A percentile compares a stretch with the other conserved stretches of the same genome.
phyloP scores from a whole-genome alignment of 306 rosid genomes.

The Datisca glomerata region DNA sequence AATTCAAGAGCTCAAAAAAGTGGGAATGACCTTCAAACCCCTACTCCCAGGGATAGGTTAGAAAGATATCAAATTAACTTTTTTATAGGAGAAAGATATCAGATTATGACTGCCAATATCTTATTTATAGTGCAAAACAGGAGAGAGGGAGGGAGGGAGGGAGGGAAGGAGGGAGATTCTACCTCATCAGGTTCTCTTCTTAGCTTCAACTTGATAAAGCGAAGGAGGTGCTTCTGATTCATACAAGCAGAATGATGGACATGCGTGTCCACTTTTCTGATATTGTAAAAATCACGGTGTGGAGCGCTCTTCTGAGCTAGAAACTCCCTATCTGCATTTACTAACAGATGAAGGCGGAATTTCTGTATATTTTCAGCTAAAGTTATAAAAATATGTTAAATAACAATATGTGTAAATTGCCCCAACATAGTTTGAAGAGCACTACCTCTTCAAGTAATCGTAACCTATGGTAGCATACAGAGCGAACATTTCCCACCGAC shows the following conservation, averaged over 20 bases:
- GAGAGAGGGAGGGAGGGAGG: no score
- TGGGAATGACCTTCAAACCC: not conserved
- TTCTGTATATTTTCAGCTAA: no score
- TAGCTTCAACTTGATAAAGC: slow-evolving; percentile 72
- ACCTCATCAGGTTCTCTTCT: slow-evolving; percentile 85
- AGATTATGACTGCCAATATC: slow-evolving; percentile 97
- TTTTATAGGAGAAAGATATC: no score
- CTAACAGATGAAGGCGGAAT: slow-evolving; percentile 75
- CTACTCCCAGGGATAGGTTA: not conserved
- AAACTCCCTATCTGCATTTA: slow-evolving; percentile 61
- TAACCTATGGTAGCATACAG: slow-evolving; percentile 71
- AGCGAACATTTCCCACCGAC: slow-evolving; percentile 66
- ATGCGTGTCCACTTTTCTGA: slow-evolving; percentile 83
- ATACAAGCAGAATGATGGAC: slow-evolving; percentile 94
- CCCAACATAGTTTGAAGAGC: slow-evolving; percentile 17
- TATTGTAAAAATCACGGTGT: slow-evolving; percentile 85
- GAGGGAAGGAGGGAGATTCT: not conserved
- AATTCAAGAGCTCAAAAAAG: no score
- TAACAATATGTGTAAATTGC: no score
- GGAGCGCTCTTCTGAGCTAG: slow-evolving; percentile 70
- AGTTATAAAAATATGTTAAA: no score
- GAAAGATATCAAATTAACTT: not conserved
- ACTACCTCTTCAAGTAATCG: slow-evolving; percentile 80
- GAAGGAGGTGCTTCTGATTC: slow-evolving; percentile 91
- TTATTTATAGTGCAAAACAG: no score